A percentile compares a stretch with the other conserved stretches of the same genome.
phyloP scores from a whole-genome alignment of 169 alveolate genomes.

The Plasmodium sp. region DNA sequence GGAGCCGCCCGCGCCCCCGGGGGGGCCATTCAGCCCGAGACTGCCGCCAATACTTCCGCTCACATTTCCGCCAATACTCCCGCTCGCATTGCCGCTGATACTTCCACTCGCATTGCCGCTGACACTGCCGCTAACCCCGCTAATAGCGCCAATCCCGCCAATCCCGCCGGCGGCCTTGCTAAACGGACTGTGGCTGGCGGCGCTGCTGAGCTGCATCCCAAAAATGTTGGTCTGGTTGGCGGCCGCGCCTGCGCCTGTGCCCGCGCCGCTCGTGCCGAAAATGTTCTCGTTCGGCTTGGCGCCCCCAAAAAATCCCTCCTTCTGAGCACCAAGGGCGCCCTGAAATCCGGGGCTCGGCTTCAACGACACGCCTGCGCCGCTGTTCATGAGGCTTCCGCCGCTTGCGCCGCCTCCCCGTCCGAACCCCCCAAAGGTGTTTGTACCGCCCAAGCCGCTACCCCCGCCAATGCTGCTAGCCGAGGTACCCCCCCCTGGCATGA shows the following conservation, averaged over 20 bases:
- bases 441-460: neutral
- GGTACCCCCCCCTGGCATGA: neutral
- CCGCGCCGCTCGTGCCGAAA: neutral
- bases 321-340: neutral
- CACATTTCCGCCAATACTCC: neutral
- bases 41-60: neutral
- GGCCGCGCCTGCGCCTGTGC: neutral
- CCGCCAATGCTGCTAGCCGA: neutral
- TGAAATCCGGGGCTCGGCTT: constrained; percentile 24
- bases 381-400: constrained; percentile 1
- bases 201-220: constrained; percentile 4
- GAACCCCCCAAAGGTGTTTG: neutral
- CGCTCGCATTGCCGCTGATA: neutral
- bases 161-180: neutral
- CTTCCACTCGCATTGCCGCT: no score
- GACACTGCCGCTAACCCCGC: no score
- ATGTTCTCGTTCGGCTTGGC: constrained; percentile 14
- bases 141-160: neutral
- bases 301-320: constrained; percentile 23
- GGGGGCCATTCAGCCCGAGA: neutral
- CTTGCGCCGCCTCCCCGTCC: neutral
- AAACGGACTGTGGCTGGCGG: constrained; percentile 6
- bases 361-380: neutral
- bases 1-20: neutral
- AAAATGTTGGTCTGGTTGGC: constrained; percentile 10